Base-by-base conservation (phyloP, 768 basidiomycete genomes). In the Leccinum longicurvipes region DNA sequence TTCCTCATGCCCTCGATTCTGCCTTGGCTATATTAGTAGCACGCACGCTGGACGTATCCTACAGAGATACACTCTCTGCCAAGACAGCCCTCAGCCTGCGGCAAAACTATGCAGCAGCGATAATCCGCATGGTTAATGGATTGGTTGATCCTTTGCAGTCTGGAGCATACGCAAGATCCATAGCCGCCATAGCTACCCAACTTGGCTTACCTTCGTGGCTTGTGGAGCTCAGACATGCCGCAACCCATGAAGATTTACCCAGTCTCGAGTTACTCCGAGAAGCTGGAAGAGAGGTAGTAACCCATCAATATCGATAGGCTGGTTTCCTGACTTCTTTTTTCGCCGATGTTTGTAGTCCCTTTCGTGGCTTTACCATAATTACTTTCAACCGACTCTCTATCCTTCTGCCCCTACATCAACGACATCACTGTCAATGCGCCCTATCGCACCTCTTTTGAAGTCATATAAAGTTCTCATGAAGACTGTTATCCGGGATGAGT, bases 201-300 rank as follows among this genome's bases (percentile, higher is more conserved):
- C 80, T 99, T 11, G 87, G 88, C 0, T 76, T 99, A 2, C 96
- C 97, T 0, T 73, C 79, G 0, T 94, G 90, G 87, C 77, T 98
- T 10, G 94, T 99, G 12, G 92, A 96, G 61, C 77, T 98, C 11
- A 80, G 97, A 39, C 97, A 98, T 74, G 91, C 93, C 25, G 91
- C 92, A 12, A 99, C 97, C 1, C 97, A 98, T 65, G 96, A 98
- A 65, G 92, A 96, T 57, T 74, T 98, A 12, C 97, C 96, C 0
- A 87, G 87, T 60, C 76, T 98, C 10, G 84, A 86, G 51, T 71
- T 94, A 5, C 77, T 97, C 17, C 81, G 88, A 52, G 84, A 91
- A 56, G 93, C 86, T 0, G 82, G 86, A 29, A 76, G 79, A 53
- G 87, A 95, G 81, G 93, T 82, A 58, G 23, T 48, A 44, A 21